Evolutionary conservation across 768 basidiomycete species (phyloP).

Genomic region (Russula sp.): DNA sequence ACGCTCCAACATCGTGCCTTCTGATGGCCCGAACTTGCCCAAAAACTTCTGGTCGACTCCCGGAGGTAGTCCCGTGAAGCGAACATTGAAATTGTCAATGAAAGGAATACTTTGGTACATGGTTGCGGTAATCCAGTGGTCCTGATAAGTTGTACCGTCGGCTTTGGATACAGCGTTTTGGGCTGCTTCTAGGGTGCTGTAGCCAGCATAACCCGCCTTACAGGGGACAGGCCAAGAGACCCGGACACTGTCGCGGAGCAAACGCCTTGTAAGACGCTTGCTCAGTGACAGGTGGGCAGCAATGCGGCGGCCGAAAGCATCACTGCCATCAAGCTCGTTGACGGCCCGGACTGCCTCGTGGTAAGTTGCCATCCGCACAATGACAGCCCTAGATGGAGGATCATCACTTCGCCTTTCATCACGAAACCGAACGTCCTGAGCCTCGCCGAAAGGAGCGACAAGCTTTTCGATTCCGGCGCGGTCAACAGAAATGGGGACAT

Average conservation of each 20-base stretch:
- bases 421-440: constrained; percentile 39
- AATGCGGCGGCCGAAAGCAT: constrained; percentile 42
- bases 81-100: constrained; percentile 58
- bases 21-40: constrained; percentile 46
- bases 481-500: constrained; percentile 44
- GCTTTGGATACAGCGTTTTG: constrained; percentile 48
- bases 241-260: constrained; percentile 54
- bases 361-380: constrained; percentile 48
- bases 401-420: constrained; percentile 6
- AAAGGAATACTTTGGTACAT: constrained; percentile 58
- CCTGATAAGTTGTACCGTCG: constrained; percentile 39
- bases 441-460: constrained; percentile 48
- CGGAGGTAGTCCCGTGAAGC: constrained; percentile 53
- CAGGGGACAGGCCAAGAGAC: constrained; percentile 60
- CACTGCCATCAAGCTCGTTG: constrained; percentile 47
- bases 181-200: constrained; percentile 48
- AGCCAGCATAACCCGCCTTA: constrained; percentile 62
- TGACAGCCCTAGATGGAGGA: constrained; percentile 35
- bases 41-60: constrained; percentile 43
- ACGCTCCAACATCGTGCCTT: constrained; percentile 51
- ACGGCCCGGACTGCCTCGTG: constrained; percentile 54
- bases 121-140: constrained; percentile 45
- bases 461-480: constrained; percentile 39
- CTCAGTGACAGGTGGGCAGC: constrained; percentile 47
- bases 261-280: constrained; percentile 39